These are phyloP conservation scores for Kwoniella sp. DNA, from an alignment of 768 basidiomycete species.

Conservation along the genomic window DNA sequence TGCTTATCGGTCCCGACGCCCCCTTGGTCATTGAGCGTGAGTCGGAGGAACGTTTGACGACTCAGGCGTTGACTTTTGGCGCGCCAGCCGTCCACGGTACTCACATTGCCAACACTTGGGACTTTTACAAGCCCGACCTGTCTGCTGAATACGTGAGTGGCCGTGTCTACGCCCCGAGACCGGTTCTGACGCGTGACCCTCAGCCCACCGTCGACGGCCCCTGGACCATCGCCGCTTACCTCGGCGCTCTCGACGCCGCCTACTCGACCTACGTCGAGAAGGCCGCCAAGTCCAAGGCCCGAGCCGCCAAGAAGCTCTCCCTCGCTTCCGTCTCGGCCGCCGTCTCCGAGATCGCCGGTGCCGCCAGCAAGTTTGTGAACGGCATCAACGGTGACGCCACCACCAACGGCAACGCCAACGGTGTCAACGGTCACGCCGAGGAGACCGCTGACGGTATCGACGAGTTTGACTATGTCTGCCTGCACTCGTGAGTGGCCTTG, in stretches of 20 bases:
- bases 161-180: neutral
- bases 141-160: constrained; percentile 50
- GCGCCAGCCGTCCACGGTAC: constrained; percentile 82
- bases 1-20: constrained; percentile 93
- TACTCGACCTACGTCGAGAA: constrained; percentile 83
- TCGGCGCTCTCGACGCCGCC: constrained; percentile 83
- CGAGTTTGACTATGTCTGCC: constrained; percentile 84
- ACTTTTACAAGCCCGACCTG: constrained; percentile 98
- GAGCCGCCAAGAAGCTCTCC: constrained; percentile 52
- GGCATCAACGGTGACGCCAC: constrained; percentile 49
- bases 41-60: constrained; percentile 46
- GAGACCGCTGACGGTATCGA: constrained; percentile 59
- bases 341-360: constrained; percentile 45
- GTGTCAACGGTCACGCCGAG: constrained; percentile 44
- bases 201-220: constrained; percentile 92
- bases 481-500: constrained; percentile 59
- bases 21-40: constrained; percentile 91
- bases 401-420: constrained; percentile 30
- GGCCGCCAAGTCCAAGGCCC: constrained; percentile 56
- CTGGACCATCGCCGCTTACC: constrained; percentile 89
- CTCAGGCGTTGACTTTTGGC: neutral
- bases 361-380: constrained; percentile 38
- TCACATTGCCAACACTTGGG: constrained; percentile 96
- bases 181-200: neutral
- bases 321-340: constrained; percentile 53